Base-by-base conservation (phyloP, 768 basidiomycete genomes). In the Trametes cinnabarina region DNA sequence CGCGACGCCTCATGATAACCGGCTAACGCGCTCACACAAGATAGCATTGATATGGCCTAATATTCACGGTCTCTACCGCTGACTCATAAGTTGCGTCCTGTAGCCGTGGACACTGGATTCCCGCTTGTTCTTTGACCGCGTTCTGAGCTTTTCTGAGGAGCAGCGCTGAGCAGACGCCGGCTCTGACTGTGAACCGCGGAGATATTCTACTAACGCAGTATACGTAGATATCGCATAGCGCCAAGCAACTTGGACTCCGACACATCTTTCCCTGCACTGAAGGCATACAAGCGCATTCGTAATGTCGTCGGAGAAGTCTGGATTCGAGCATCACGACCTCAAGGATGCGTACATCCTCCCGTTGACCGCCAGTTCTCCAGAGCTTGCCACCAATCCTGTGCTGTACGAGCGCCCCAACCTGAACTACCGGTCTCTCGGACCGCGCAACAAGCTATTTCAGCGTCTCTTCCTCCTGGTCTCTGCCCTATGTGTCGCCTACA, bases 391-490 rank as follows among this genome's bases (percentile, higher is more conserved):
- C 20, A 34, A 49, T 8, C 23, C 22, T 7, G 44, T 17, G 10
- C 44, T 5, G n/a, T 3, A 26, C 44, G 23, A 2, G 15, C 23
- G 10, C 6, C 23, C n/a, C n/a, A n/a, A n/a, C n/a, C n/a, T n/a
- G n/a, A n/a, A n/a, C n/a, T n/a, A n/a, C n/a, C n/a, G n/a, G n/a
- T n/a, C n/a, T n/a, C n/a, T n/a, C n/a, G n/a, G n/a, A n/a, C 44
- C 44, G 12, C 50, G 50, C 23, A 41, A 28, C 23, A 51, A 41
- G 39, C 37, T 19, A 23, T 30, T 51, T 25, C 39, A 41, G 50
- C 50, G 50, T n/a, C 50, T 51, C 50, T 20, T 41, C 25, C 50
- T 51, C 40, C 39, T 51, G 14, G 14, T 51, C 23, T 41, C 39
- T 23, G 50, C 50, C 14, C 37, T 51, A 7, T 51, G 40, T 39